These are phyloP conservation scores for Ceratocystiopsis sp. DNA, from an alignment of 2,329 filamentous ascomycete genomes.

Conservation along the genomic window DNA sequence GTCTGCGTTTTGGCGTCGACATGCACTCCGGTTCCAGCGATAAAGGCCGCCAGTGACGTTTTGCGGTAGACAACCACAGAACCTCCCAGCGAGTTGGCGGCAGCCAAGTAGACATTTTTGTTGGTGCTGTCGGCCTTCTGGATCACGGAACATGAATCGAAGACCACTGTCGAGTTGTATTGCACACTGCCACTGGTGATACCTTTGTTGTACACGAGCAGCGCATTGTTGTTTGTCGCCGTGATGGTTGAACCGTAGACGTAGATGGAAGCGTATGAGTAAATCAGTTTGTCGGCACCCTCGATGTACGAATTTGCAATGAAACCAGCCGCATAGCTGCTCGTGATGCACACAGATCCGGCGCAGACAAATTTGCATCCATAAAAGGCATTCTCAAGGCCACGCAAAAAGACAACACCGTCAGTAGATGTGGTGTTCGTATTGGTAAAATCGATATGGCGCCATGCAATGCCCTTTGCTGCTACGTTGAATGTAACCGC, in stretches of 20 bases:
- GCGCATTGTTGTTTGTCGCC: conserved; percentile 17
- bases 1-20: conserved; percentile 17
- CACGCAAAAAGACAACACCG: conserved; percentile 17
- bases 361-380: conserved; percentile 24
- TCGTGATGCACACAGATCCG: conserved; percentile 14
- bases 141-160: conserved; percentile 22
- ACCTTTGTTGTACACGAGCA: conserved; percentile 23
- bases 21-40: conserved; percentile 19
- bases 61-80: conserved; percentile 24
- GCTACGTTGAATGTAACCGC: conserved; percentile 17
- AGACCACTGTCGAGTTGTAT: conserved; percentile 22
- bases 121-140: conserved; percentile 18
- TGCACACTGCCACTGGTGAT: conserved; percentile 11
- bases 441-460: conserved; percentile 23
- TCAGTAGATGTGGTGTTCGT: conserved; percentile 12
- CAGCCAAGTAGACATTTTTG: conserved; percentile 23
- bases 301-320: conserved; percentile 28
- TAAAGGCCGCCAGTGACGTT: conserved; percentile 19
- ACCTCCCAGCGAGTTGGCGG: conserved; percentile 23
- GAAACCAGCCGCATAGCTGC: conserved; percentile 17
- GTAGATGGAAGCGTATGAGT: conserved; percentile 22
- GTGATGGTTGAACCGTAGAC: conserved; percentile 26
- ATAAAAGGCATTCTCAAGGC: conserved; percentile 25
- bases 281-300: conserved; percentile 24
- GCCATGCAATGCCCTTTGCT: conserved; percentile 17